A percentile compares a stretch with the other conserved stretches of the same genome.
Evolutionary conservation across 176 grass and related monocot species (phyloP).

Genomic region (Cenchrus americanus): DNA sequence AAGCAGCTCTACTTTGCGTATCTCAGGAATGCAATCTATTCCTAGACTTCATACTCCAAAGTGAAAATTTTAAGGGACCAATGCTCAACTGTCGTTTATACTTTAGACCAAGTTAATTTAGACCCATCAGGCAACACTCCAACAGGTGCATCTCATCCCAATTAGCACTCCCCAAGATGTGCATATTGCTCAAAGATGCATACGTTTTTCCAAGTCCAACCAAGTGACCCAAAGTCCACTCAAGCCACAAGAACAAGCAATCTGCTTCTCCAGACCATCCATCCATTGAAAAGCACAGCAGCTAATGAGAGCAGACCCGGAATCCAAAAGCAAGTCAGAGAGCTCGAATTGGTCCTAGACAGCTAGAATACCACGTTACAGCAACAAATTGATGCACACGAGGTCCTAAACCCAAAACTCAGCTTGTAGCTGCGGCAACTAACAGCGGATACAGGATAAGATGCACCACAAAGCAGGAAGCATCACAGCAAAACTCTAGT

Average conservation of each 20-base stretch:
- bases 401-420: neutral
- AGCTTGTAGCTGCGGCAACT: neutral
- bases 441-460: neutral
- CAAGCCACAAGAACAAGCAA: neutral
- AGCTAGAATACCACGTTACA: neutral
- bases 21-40: neutral
- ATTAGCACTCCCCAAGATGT: neutral
- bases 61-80: neutral
- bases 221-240: conserved; percentile 22
- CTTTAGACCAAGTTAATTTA: neutral
- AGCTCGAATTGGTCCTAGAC: neutral
- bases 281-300: neutral
- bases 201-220: neutral
- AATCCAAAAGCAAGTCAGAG: conserved; percentile 3
- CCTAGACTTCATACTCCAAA: neutral
- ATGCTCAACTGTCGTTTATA: neutral
- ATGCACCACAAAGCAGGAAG: neutral
- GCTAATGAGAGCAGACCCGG: neutral
- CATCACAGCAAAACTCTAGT: neutral
- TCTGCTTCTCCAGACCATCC: neutral
- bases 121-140: neutral
- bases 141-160: neutral
- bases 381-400: neutral
- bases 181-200: neutral
- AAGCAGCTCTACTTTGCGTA: neutral